Evolutionary conservation across 192 early-diverging fungal species (phyloP).

Genomic region (Entomortierella parvispora): DNA sequence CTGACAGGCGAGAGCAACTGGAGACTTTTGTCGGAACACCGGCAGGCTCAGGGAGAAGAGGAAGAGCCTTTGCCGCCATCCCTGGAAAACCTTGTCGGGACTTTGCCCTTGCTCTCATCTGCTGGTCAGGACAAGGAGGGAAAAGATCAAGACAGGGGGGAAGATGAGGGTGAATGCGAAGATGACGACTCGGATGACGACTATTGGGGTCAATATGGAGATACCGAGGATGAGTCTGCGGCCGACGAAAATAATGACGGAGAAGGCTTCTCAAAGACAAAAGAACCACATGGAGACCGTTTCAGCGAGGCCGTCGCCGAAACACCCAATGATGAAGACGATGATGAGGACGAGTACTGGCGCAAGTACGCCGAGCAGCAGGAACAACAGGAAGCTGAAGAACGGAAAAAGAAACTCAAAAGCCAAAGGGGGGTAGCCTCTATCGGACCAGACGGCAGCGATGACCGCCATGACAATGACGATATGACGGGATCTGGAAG

Average conservation of each 20-base stretch:
- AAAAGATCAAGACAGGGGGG: not conserved
- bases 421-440: not conserved
- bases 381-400: conserved; percentile 14
- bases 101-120: too few species aligned
- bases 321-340: conserved; percentile 9
- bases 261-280: not conserved
- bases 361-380: conserved; percentile 37
- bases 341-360: conserved; percentile 45
- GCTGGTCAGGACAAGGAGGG: not conserved
- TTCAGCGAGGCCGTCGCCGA: not conserved
- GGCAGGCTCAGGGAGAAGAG: too few species aligned
- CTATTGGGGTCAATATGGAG: conserved; percentile 47
- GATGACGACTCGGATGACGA: conserved; percentile 30
- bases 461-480: too few species aligned
- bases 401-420: conserved; percentile 27
- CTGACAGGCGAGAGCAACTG: conserved; percentile 7
- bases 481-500: too few species aligned
- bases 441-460: not conserved
- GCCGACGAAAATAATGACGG: conserved; percentile 3
- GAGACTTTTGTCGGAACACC: conserved; percentile 5
- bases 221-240: conserved; percentile 16
- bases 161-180: not conserved
- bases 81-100: too few species aligned
- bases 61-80: too few species aligned
- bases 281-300: not conserved